A percentile compares a stretch with the other conserved stretches of the same genome.
Evolutionary conservation across 2,329 filamentous ascomycete genomes (phyloP).

Genomic region (Xylaria sp.): DNA sequence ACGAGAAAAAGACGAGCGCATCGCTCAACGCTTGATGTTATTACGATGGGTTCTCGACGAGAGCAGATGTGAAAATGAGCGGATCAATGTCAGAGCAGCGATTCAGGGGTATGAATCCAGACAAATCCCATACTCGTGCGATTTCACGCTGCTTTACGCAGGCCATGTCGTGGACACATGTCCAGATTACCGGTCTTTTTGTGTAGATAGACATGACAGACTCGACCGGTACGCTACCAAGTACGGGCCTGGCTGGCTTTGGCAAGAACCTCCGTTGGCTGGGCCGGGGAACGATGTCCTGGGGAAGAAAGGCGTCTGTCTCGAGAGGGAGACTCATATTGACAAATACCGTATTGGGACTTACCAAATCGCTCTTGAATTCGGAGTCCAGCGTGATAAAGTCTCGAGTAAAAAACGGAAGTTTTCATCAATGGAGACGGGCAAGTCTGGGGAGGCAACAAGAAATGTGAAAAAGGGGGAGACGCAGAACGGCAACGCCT

Average conservation of each 20-base stretch:
- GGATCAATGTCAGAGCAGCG: slow-evolving; percentile 49
- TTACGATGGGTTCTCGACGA: slow-evolving; percentile 42
- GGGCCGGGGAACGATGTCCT: slow-evolving; percentile 28
- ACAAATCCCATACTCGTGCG: slow-evolving; percentile 46
- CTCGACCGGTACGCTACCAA: slow-evolving; percentile 46
- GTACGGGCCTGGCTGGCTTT: slow-evolving; percentile 51
- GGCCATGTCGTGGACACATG: slow-evolving; percentile 50
- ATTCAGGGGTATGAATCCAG: slow-evolving; percentile 49
- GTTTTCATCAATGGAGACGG: background rate
- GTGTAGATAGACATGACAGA: slow-evolving; percentile 44
- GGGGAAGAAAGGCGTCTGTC: slow-evolving; percentile 43
- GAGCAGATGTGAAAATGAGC: slow-evolving; percentile 45
- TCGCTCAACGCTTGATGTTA: slow-evolving; percentile 42
- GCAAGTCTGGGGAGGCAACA: background rate
- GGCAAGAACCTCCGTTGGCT: slow-evolving; percentile 52
- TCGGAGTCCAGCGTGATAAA: slow-evolving; percentile 4
- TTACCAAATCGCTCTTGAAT: slow-evolving; percentile 29
- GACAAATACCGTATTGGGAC: slow-evolving; percentile 35
- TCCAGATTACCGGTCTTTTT: slow-evolving; percentile 47
- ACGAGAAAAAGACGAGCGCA: slow-evolving; percentile 37
- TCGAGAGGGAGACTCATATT: slow-evolving; percentile 24
- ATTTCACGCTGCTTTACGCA: slow-evolving; percentile 51
- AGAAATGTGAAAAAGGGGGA: background rate
- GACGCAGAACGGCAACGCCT: slow-evolving; percentile 30
- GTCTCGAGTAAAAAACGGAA: background rate